Conservation (phyloP, 1,139 yeast species). For the Yamadazyma dendronema region DNA sequence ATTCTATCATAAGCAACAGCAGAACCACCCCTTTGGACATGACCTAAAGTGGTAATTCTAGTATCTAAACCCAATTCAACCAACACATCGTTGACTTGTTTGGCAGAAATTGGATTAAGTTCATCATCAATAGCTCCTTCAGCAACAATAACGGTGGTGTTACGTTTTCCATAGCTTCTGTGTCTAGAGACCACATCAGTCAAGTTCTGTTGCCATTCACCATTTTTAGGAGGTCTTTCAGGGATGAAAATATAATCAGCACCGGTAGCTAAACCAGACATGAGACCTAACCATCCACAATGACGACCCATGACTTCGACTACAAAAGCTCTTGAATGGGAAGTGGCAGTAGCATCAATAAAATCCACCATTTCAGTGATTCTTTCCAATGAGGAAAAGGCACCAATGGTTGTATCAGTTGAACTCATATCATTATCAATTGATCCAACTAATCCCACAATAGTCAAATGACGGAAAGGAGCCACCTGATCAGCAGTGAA, state of each 20-base stretch:
- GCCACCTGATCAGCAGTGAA: conserved; percentile 52
- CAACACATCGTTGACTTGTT: conserved; percentile 66
- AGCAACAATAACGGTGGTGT: conserved; percentile 78
- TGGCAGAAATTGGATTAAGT: conserved; percentile 61
- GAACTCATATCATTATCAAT: conserved; percentile 84
- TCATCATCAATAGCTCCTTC: conserved; percentile 78
- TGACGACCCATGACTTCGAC: conserved; percentile 91
- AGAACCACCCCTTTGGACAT: conserved; percentile 84
- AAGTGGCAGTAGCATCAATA: conserved; percentile 81
- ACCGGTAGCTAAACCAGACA: conserved; percentile 81
- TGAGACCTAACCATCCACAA: conserved; percentile 83
- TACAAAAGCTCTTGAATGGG: conserved; percentile 81
- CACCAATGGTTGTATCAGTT: conserved; percentile 82
- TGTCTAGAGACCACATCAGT: conserved; percentile 64
- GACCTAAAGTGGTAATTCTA: conserved; percentile 76
- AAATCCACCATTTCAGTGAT: conserved; percentile 77
- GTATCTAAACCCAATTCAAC: conserved; percentile 76
- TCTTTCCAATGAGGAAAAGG: conserved; percentile 73
- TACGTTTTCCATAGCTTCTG: conserved; percentile 69
- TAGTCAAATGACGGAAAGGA: conserved; percentile 58
- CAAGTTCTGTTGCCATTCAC: conserved; percentile 67
- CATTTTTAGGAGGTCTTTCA: conserved; percentile 65
- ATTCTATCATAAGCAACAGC: conserved; percentile 79
- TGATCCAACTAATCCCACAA: conserved; percentile 79
- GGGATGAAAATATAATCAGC: conserved; percentile 82